Percentiles rank a stretch among this genome's conserved stretches.
Conservation (phyloP, 2,329 filamentous ascomycete genomes). For the Berkeleyomyces basicola region DNA sequence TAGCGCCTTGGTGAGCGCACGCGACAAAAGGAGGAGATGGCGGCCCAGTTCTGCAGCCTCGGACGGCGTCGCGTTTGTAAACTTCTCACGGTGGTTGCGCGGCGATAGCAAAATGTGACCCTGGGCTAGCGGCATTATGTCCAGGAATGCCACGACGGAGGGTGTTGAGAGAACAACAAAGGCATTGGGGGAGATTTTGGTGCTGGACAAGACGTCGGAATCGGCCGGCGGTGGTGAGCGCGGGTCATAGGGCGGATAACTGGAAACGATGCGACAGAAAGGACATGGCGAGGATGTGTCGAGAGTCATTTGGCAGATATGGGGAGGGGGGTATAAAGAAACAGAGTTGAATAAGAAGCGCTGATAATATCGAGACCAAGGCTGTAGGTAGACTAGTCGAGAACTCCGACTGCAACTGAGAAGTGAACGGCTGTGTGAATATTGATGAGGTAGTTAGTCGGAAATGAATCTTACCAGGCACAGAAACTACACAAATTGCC, state of each 20-base stretch:
- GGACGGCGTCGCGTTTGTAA: constrained; percentile 40
- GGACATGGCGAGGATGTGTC: constrained; percentile 27
- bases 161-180: constrained; percentile 64
- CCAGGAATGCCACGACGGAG: constrained; percentile 69
- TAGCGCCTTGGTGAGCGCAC: constrained; percentile 51
- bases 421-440: neutral
- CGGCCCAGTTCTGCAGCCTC: constrained; percentile 52
- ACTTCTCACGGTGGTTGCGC: constrained; percentile 58
- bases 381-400: no score
- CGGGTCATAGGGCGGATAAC: constrained; percentile 33
- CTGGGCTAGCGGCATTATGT: constrained; percentile 73
- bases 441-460: neutral
- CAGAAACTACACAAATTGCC: neutral
- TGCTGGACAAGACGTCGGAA: constrained; percentile 18
- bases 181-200: constrained; percentile 26
- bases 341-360: neutral
- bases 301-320: neutral
- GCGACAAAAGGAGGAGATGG: constrained; percentile 54
- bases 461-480: neutral
- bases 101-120: constrained; percentile 77
- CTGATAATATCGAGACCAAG: neutral
- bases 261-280: constrained; percentile 42
- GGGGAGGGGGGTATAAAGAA: neutral
- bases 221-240: constrained; percentile 24
- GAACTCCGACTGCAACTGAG: no score